phyloP scores from a whole-genome alignment of 371 early-diverging fungal species.

The Mortierella sp. region DNA sequence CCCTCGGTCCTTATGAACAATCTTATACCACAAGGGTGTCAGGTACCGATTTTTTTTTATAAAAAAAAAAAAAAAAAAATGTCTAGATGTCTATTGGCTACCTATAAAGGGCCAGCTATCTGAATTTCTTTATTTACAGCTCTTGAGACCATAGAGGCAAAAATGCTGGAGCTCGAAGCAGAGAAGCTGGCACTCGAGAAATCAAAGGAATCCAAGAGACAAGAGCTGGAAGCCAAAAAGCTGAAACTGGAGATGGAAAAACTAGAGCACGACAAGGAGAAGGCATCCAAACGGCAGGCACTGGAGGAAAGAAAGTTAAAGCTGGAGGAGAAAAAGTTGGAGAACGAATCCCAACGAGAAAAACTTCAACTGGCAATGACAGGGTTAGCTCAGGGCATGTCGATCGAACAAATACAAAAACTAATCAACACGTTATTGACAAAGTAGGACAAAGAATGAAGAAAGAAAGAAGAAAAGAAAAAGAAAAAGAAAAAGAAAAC shows the following conservation, averaged over 20 bases:
- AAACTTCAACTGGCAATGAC: no score
- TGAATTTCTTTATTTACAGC: neutral
- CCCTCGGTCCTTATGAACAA: conserved; percentile 2
- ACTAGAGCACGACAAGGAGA: conserved; percentile 1
- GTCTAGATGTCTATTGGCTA: neutral
- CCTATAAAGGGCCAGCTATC: no score
- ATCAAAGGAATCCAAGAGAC: neutral
- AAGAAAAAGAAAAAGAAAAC: neutral
- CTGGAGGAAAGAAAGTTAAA: neutral
- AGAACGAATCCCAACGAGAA: neutral
- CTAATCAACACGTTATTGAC: neutral
- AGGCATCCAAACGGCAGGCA: neutral
- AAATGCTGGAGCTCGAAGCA: conserved; percentile 3
- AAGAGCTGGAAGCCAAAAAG: neutral
- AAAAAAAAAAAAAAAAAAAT: no score
- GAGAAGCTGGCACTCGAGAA: neutral
- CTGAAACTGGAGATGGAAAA: neutral
- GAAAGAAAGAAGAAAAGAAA: no score
- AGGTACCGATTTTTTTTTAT: neutral
- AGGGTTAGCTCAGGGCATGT: no score
- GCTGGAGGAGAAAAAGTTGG: conserved; percentile 3
- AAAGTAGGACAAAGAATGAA: neutral
- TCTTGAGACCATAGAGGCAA: conserved; percentile 2
- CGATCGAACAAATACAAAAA: no score
- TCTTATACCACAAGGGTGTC: neutral